Evolutionary conservation across 306 rosid species (phyloP).

Genomic region (peach (Prunus persica)): DNA sequence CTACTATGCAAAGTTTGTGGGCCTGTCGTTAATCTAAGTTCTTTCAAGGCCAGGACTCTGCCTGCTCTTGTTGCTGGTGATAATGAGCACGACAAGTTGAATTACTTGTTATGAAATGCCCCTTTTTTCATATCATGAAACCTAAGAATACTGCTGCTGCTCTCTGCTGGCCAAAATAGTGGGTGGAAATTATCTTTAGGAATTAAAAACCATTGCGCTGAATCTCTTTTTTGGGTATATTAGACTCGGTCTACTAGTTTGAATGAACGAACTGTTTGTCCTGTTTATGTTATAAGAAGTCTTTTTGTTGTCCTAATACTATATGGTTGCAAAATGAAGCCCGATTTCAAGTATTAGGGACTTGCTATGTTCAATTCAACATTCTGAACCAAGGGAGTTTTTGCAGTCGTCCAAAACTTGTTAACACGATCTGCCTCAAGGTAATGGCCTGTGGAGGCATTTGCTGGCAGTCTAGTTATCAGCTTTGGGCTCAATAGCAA

Average conservation of each 20-base stretch:
- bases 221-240: background rate
- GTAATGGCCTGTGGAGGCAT: conserved; percentile 34
- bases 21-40: conserved; percentile 14
- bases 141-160: conserved; percentile 6
- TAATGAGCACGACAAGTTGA: conserved; percentile 11
- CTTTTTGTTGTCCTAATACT: conserved; percentile 8
- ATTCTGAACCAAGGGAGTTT: conserved; percentile 10
- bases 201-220: background rate
- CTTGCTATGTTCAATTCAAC: conserved; percentile 19
- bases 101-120: conserved; percentile 10
- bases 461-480: conserved; percentile 32
- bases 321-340: conserved; percentile 15
- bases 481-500: conserved; percentile 11
- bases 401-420: conserved; percentile 28
- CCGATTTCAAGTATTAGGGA: conserved; percentile 10
- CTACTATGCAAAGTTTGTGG: background rate
- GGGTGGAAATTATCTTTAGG: conserved; percentile 1
- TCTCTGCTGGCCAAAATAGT: background rate
- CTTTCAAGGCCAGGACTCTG: conserved; percentile 8
- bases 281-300: conserved; percentile 8
- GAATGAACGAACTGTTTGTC: conserved; percentile 3
- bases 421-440: conserved; percentile 24
- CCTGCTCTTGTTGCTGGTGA: conserved; percentile 7
- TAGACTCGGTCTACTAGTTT: conserved; percentile 1
- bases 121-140: background rate